Conservation (phyloP, 2,329 filamentous ascomycete genomes). For the Colletotrichum gloeosporioides region DNA sequence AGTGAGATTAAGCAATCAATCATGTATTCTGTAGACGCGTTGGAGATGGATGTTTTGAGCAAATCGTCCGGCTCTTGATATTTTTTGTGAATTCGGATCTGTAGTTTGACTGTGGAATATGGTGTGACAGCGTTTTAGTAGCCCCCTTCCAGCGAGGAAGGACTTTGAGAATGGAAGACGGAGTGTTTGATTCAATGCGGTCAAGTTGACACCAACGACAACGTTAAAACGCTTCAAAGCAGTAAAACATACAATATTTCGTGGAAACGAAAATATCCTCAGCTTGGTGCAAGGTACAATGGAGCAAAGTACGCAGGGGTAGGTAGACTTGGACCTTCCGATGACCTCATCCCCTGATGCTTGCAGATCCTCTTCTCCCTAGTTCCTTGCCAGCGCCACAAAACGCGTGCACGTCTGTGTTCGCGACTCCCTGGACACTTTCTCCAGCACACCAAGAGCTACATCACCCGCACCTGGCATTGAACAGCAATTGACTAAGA, state of each 20-base stretch:
- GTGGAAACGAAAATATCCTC: background rate
- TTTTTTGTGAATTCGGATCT: no score
- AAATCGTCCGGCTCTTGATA: no score
- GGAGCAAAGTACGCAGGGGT: accelerated
- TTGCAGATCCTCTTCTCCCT: background rate
- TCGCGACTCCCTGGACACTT: background rate
- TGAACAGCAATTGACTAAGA: background rate
- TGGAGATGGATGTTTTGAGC: background rate
- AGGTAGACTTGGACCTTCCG: background rate
- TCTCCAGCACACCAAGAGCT: accelerated
- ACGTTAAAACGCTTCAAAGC: background rate
- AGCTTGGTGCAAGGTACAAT: background rate
- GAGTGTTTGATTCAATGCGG: background rate
- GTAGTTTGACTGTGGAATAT: background rate
- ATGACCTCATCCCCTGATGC: background rate
- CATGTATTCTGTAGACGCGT: background rate
- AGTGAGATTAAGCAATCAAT: background rate
- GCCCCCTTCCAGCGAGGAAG: background rate
- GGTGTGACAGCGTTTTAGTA: background rate
- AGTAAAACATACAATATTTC: background rate
- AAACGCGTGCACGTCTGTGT: background rate
- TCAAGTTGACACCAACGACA: background rate
- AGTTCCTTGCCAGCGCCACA: background rate
- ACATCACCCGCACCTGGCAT: accelerated
- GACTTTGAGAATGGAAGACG: background rate